A percentile compares a stretch with the other conserved stretches of the same genome.
phyloP scores from a whole-genome alignment of 169 alveolate genomes.

The Cytauxzoon felis region DNA sequence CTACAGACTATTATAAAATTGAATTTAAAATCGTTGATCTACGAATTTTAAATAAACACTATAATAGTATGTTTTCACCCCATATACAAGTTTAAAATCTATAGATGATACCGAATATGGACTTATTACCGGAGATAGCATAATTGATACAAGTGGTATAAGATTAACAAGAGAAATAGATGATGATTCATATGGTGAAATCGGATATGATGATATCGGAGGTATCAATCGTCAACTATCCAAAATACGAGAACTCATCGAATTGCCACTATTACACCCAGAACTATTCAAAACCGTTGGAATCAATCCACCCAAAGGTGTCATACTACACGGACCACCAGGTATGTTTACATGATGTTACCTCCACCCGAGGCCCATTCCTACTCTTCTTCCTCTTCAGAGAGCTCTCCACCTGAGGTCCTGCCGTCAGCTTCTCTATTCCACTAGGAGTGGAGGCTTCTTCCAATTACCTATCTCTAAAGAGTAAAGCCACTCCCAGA shows the following conservation, averaged over 20 bases:
- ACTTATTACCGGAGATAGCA: conserved; percentile 56
- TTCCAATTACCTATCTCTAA: too few species aligned
- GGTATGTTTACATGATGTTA: conserved; percentile 59
- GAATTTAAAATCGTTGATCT: conserved; percentile 67
- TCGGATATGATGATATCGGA: conserved; percentile 74
- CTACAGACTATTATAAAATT: conserved; percentile 21
- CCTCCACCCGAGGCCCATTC: too few species aligned
- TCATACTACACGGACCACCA: conserved; percentile 81
- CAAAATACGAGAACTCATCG: conserved; percentile 76
- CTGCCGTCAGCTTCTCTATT: too few species aligned
- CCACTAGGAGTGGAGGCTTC: too few species aligned
- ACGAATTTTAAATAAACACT: conserved; percentile 23
- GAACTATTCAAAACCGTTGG: conserved; percentile 78
- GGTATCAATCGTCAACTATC: conserved; percentile 73
- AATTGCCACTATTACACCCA: conserved; percentile 75
- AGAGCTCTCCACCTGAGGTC: too few species aligned
- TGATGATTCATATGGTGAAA: conserved; percentile 67
- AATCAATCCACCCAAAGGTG: conserved; percentile 80
- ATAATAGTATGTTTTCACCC: conserved; percentile 34
- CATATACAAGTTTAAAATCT: too few species aligned
- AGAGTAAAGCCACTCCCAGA: too few species aligned
- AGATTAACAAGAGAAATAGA: conserved; percentile 65
- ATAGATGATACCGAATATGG: conserved; percentile 50
- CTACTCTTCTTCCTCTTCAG: too few species aligned
- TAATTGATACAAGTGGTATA: conserved; percentile 36